Conservation (phyloP, 169 alveolate species). For the Perkinsus marinus region DNA sequence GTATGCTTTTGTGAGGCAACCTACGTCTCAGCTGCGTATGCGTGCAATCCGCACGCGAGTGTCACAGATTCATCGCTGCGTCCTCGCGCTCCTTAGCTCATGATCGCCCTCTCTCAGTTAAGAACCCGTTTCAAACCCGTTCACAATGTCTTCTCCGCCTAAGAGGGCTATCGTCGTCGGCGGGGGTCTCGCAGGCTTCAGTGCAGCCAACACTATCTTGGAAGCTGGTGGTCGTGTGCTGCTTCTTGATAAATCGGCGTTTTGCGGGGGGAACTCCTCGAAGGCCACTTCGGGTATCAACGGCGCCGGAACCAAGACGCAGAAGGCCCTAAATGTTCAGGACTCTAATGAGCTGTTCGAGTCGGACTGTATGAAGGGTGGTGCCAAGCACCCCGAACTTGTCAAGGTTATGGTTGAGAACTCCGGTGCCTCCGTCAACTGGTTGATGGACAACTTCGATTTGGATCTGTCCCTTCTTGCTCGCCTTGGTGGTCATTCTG, state of each 20-base stretch:
- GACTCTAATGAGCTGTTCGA: constrained; percentile 30
- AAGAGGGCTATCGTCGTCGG: constrained; percentile 12
- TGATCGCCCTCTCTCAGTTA: not conserved
- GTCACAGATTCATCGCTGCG: not conserved
- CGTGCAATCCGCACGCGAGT: not conserved
- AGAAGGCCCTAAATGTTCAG: constrained; percentile 26
- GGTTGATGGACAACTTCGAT: constrained; percentile 26
- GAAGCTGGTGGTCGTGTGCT: constrained; percentile 32
- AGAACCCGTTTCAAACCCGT: not conserved
- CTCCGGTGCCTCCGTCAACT: constrained; percentile 16
- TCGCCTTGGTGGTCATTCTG: constrained; percentile 46
- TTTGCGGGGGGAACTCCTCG: constrained; percentile 34
- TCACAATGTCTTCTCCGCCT: not conserved
- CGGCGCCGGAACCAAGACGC: constrained; percentile 25
- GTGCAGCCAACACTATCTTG: constrained; percentile 26
- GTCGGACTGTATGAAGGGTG: constrained; percentile 36
- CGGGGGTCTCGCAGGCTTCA: constrained; percentile 25
- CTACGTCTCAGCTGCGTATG: not conserved
- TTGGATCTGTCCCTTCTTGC: constrained; percentile 33
- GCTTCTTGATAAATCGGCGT: constrained; percentile 25
- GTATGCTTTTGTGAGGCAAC: not conserved
- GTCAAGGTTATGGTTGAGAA: constrained; percentile 20
- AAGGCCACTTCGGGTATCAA: constrained; percentile 40
- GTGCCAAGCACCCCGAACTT: constrained; percentile 30
- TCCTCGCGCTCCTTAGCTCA: not conserved